Percentiles rank a stretch among this genome's conserved stretches.
These are phyloP conservation scores for Umbelopsis ramanniana DNA, from an alignment of 192 early-diverging fungal species.

Conservation along the genomic window DNA sequence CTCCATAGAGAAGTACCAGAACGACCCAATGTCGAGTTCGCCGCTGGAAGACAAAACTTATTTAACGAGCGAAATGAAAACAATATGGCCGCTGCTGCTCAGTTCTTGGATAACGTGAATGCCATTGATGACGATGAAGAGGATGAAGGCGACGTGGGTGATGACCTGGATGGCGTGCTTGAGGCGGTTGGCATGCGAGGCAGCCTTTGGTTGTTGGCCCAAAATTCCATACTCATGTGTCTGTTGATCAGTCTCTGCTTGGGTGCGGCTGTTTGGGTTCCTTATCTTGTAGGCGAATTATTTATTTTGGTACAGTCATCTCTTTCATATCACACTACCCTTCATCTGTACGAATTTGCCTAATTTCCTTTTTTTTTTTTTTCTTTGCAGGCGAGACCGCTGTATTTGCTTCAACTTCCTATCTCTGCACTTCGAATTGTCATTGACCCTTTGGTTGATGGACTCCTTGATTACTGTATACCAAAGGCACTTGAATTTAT, in stretches of 20 bases:
- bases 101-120: slow-evolving; percentile 12
- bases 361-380: slow-evolving; percentile 8
- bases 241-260: slow-evolving; percentile 74
- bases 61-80: slow-evolving; percentile 20
- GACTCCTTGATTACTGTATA: slow-evolving; percentile 55
- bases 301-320: slow-evolving; percentile 43
- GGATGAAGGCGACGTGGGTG: slow-evolving; percentile 56
- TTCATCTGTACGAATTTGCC: not conserved
- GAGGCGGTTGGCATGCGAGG: slow-evolving; percentile 92
- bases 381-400: slow-evolving; percentile 43
- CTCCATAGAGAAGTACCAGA: slow-evolving; percentile 5
- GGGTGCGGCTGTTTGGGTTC: slow-evolving; percentile 71
- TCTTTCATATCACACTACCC: not conserved
- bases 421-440: slow-evolving; percentile 51
- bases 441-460: slow-evolving; percentile 73
- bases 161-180: slow-evolving; percentile 70
- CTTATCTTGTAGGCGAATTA: slow-evolving; percentile 66
- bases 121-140: slow-evolving; percentile 27
- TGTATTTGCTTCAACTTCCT: slow-evolving; percentile 49
- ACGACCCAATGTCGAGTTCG: slow-evolving; percentile 4
- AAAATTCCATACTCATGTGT: slow-evolving; percentile 79
- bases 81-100: not conserved
- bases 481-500: slow-evolving; percentile 26
- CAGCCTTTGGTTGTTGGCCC: slow-evolving; percentile 69
- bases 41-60: not conserved